Base-by-base conservation (phyloP, 805 yeast species). In the Myxozyma neotropica region DNA sequence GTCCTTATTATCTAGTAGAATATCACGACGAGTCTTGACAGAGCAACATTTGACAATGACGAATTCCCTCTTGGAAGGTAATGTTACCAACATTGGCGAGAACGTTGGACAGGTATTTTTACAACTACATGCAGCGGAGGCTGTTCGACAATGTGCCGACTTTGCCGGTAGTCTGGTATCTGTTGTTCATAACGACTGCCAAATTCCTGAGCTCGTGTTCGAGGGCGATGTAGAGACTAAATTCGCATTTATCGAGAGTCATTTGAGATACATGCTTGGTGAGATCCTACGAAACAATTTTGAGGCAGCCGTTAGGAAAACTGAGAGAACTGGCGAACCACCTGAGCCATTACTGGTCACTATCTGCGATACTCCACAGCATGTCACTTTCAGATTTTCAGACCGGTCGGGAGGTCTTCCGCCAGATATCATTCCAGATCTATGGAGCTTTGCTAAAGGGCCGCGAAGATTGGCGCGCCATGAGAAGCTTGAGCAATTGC, bases 381-480 rank as follows among this genome's bases (percentile, higher is more conserved):
- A 85, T 48, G 85, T 89, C 27, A 77, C 85, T 2, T 87, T 93
- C 71, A 80, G 96, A 53, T 83, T 93, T 51, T 85, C 93, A 4
- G 99, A 93, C 73, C 85, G 82, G 66, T 97, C 97, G 2, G 97
- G 97, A 29, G 99, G 98, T 1, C 76, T 93, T 50, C 78, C 81
- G 10, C 79, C 80, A 46, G 81, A 81, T 21, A 80, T 83, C 35
- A 77, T 88, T 36, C 77, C 79, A 15, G 81, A 84, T 44, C 78
- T 91, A 7, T 93, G 97, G 96, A 88, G 96, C 0, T 93, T 94
- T 74, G 45, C 46, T 36, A 63, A 57, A 40, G 73, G 72, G 3
- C 71, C 72, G 1, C 58, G 69, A 13, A 62, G 69, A 12, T 33
- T 47, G 10, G 58, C 59, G 7, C 65, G 75, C 3, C 70, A 72